Evolutionary conservation across 2,329 filamentous ascomycete genomes (phyloP).

Genomic region (Ilyonectria sp.): DNA sequence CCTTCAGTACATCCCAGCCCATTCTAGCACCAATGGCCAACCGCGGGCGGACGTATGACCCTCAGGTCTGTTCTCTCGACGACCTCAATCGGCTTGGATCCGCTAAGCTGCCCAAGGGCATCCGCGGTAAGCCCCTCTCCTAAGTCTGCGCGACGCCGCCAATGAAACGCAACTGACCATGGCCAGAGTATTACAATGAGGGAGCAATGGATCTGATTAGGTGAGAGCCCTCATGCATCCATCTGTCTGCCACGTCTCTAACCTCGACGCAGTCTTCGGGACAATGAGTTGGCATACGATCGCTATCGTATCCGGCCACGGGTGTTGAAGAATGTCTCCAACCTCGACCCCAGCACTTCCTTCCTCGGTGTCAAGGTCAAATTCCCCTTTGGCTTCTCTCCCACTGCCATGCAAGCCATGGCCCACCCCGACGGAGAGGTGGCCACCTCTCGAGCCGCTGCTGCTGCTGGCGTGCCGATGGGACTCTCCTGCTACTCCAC

Average conservation of each 20-base stretch:
- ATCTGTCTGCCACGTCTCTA: not conserved
- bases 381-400: slow-evolving; percentile 35
- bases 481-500: slow-evolving; percentile 33
- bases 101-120: slow-evolving; percentile 20
- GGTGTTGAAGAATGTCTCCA: slow-evolving; percentile 29
- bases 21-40: slow-evolving; percentile 27
- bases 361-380: slow-evolving; percentile 31
- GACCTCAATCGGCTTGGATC: slow-evolving; percentile 32
- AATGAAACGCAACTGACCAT: not conserved
- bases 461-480: slow-evolving; percentile 27
- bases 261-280: slow-evolving; percentile 25
- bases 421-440: slow-evolving; percentile 32
- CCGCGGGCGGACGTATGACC: slow-evolving; percentile 30
- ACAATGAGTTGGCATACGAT: slow-evolving; percentile 31
- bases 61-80: slow-evolving; percentile 26
- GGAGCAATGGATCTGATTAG: slow-evolving; percentile 28
- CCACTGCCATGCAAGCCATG: slow-evolving; percentile 33
- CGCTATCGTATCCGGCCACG: slow-evolving; percentile 35
- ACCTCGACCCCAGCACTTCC: slow-evolving; percentile 29
- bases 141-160: not conserved
- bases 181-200: slow-evolving; percentile 26
- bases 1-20: not conserved
- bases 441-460: slow-evolving; percentile 28
- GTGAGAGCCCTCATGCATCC: not conserved
- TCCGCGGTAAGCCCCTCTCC: slow-evolving; percentile 6